Evolutionary conservation across 2,329 filamentous ascomycete species (phyloP), one percentile per base, ranked within the genome.

Genomic region (Westerdykella aurantiaca): DNA sequence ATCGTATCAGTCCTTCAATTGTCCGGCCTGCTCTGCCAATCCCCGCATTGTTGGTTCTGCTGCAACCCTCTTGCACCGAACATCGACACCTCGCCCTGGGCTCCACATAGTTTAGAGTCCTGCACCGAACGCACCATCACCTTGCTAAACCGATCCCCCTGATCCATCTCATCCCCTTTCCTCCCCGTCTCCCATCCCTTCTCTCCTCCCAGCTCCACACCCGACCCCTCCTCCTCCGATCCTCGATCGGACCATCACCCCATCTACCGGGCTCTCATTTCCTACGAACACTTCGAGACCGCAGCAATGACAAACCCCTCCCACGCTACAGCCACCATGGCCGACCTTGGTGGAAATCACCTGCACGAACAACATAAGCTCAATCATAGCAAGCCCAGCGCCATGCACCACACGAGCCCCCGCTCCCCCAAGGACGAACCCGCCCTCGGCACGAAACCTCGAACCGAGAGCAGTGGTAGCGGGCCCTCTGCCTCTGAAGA

Each of bases 81-180:
- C 51, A 58, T 56, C 64, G 64, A 66, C 65, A 58, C 54, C 52
- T 45, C 49, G 39, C 46, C 45, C 49, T 53, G 46, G 55, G 57
- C 58, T 56, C 57, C 49, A 55, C 63, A 66, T 65, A 66, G 60
- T 64, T 63, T 56, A 57, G 56, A 58, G 63, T 49, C 61, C 53
- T 56, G 50, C 53, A 47, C 45, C 56, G 49, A 66, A 50, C 58
- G 65, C 60, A 66, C 50, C 57, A 61, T 45, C 58, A 41, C 43
- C 41, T 31, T 34, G 56, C 49, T 52, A 54, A 41, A 56, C 45
- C 49, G 43, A 53, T 56, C 60, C 51, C 60, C 60, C 50, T 52
- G 50, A 31, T 31, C 41, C 37, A 33, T 34, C 34, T 40, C 41
- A 48, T 46, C 31, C 17, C 34, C 40, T 41, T 40, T 44, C 44